phyloP scores from a whole-genome alignment of 257 asterid species.

The Forsythia suspensa region DNA sequence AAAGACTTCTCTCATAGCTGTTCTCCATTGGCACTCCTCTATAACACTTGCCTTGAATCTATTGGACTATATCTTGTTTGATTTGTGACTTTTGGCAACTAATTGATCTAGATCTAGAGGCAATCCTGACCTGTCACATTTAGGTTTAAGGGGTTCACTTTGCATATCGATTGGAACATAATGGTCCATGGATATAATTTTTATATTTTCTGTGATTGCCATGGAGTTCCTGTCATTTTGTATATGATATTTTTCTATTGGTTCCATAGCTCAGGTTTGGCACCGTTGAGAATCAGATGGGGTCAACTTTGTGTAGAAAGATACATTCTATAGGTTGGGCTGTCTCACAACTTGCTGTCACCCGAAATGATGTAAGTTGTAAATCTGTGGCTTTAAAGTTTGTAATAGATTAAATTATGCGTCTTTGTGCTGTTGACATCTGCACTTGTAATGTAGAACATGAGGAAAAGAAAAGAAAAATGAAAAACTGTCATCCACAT shows the following conservation, averaged over 20 bases:
- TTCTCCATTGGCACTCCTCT: too few relatives aligned
- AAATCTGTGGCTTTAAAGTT: not conserved
- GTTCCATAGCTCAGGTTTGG: slow-evolving; percentile 98
- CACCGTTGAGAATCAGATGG: slow-evolving; percentile 71
- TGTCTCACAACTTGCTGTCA: slow-evolving; percentile 58
- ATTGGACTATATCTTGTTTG: too few relatives aligned
- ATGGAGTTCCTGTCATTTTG: slow-evolving; percentile 28
- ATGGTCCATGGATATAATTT: not conserved
- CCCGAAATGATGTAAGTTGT: slow-evolving; percentile 68
- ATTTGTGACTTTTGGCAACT: too few relatives aligned
- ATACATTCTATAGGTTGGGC: slow-evolving; percentile 80
- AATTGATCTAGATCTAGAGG: too few relatives aligned
- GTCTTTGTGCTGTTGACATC: too few relatives aligned
- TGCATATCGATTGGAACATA: slow-evolving; percentile 9
- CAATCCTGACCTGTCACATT: too few relatives aligned
- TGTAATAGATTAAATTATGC: too few relatives aligned
- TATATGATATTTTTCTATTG: slow-evolving; percentile 41
- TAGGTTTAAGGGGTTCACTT: slow-evolving; percentile 2
- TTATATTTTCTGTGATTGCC: slow-evolving; percentile 9
- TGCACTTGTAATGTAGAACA: too few relatives aligned
- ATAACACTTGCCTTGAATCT: too few relatives aligned
- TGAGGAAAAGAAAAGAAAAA: too few relatives aligned
- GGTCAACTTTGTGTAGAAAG: slow-evolving; percentile 55
- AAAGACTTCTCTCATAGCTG: too few relatives aligned
- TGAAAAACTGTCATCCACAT: too few relatives aligned